Evolutionary conservation across 805 yeast genomes (phyloP), one percentile per base, ranked within the genome.

Genomic region (Candida arabinofermentans): DNA sequence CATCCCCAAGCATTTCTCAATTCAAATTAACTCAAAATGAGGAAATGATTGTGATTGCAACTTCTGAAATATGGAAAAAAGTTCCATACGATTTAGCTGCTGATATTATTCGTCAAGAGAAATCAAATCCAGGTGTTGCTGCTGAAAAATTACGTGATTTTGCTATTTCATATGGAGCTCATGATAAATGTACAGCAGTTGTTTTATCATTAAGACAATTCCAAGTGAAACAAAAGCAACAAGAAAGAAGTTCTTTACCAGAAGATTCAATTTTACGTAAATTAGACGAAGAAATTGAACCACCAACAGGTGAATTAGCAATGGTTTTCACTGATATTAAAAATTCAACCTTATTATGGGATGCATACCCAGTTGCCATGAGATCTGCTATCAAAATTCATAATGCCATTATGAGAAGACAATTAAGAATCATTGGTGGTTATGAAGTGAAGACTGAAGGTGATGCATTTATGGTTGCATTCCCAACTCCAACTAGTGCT

Each of bases 391-490:
- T 93, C 57, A 88, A 89, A 64, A 84, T 87, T 4, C 99, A 93
- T 64, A 93, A 93, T 59, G 77, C 86, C 18, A 77, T 93, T 24
- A 93, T 93, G 99, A 79, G 99, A 57, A 77, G 98, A 37, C 95
- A 88, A 51, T 67, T 93, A 48, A 76, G 96, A 52, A 82, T 90
- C 36, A 87, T 86, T 58, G 97, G 98, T 27, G 99, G 99, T 2
- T 93, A 93, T 60, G 99, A 93, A 62, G 99, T 93, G 22, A 93
- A 93, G 61, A 93, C 97, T 2, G 99, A 93, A 78, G 99, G 99
- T 58, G 99, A 93, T 71, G 96, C 99, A 0, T 93, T 93, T 54
- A 90, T 93, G 87, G 97, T 93, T 12, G 87, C 97, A 10, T 93
- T 93, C 62, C 96, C 96, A 0, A 83, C 96, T 0, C 91, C 96